phyloP scores from a whole-genome alignment of 2,329 filamentous ascomycete species.

The Neofusicoccum cordaticola region DNA sequence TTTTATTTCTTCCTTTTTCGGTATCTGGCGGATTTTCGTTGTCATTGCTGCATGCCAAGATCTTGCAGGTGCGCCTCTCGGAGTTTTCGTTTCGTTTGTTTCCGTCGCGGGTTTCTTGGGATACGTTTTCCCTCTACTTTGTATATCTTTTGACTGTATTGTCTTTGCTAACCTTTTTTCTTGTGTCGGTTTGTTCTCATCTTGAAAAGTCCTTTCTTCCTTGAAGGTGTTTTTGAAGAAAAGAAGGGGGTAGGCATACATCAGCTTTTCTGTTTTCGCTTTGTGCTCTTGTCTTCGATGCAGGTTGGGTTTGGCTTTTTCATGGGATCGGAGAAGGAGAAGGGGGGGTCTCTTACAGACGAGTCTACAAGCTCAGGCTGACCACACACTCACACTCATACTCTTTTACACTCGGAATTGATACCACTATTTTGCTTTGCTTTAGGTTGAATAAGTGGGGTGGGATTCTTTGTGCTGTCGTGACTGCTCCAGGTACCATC shows the following conservation, averaged over 20 bases:
- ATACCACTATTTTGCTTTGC: neutral
- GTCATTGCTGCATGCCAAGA: neutral
- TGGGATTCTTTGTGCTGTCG: neutral
- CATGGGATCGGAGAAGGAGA: neutral
- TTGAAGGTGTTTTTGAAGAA: neutral
- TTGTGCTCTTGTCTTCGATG: neutral
- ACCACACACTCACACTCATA: neutral
- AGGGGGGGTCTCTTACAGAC: neutral
- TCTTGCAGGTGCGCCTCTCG: neutral
- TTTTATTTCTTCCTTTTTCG: neutral
- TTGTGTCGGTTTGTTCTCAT: neutral
- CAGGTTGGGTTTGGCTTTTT: neutral
- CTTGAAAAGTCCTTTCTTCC: neutral
- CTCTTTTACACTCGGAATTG: neutral
- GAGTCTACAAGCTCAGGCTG: neutral
- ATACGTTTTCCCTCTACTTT: neutral
- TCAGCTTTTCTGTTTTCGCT: neutral
- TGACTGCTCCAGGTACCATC: neutral
- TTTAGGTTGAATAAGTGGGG: neutral
- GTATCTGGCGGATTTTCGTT: neutral
- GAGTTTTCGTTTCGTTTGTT: neutral
- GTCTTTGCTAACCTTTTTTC: neutral
- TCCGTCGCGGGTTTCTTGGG: neutral
- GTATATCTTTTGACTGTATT: neutral
- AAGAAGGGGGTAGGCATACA: neutral